phyloP scores from a whole-genome alignment of 73 alveolate species.

The Halteria grandinella region DNA sequence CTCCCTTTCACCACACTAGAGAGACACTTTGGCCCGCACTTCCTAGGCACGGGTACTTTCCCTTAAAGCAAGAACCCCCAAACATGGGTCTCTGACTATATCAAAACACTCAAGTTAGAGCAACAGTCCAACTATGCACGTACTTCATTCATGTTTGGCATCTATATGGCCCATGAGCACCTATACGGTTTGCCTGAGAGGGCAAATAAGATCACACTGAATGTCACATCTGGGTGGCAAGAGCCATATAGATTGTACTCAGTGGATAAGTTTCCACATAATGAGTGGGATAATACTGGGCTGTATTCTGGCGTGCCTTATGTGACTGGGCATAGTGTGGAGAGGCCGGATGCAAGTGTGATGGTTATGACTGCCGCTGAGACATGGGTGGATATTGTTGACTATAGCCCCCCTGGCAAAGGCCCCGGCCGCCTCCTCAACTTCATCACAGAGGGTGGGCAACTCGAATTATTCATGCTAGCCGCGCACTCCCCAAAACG shows the following conservation, averaged over 20 bases:
- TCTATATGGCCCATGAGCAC: not conserved
- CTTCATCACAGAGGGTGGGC: constrained; percentile 82
- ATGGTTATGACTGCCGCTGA: constrained; percentile 84
- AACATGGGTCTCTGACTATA: too few relatives aligned
- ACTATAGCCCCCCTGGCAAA: constrained; percentile 47
- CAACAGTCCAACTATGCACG: too few relatives aligned
- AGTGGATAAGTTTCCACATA: constrained; percentile 85
- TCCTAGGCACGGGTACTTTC: too few relatives aligned
- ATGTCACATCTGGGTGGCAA: not conserved
- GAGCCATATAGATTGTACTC: constrained; percentile 85
- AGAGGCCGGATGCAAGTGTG: constrained; percentile 59
- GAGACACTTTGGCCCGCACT: too few relatives aligned
- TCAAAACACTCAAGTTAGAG: too few relatives aligned
- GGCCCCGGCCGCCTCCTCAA: constrained; percentile 25
- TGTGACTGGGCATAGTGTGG: constrained; percentile 35
- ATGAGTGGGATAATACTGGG: constrained; percentile 72
- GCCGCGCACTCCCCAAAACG: constrained; percentile 44
- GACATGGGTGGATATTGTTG: constrained; percentile 83
- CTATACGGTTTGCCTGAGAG: constrained; percentile 59
- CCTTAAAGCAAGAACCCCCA: too few relatives aligned
- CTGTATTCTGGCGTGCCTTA: constrained; percentile 71
- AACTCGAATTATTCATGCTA: constrained; percentile 70
- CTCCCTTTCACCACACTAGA: too few relatives aligned
- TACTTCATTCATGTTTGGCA: not conserved
- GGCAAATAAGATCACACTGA: constrained; percentile 8